Base-by-base conservation (phyloP, 169 alveolate genomes). In the Eimeria acervulina region DNA sequence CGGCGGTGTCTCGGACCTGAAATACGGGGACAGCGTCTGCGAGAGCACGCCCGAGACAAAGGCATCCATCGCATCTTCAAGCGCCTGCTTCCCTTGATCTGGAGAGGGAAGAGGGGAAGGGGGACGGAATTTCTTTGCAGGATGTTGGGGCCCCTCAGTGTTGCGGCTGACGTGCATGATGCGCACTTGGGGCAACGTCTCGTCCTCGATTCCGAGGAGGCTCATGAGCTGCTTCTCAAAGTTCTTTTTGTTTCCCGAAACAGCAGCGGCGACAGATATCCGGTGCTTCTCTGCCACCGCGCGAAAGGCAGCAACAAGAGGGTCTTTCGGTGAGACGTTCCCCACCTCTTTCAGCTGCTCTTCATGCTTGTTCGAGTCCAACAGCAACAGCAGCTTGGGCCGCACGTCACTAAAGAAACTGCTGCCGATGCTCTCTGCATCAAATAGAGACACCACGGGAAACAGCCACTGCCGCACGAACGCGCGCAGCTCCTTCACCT, bases 161-260 rank as follows among this genome's bases (percentile, higher is more conserved):
- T 63, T 66, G 47, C 80, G 90, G 55, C 80, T 81, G n/a, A 94
- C 89, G 26, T 59, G 59, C 94, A 94, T 83, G 63, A 84, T 47
- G 17, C 96, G 93, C 33, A 94, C 68, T 19, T 90, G 88, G 19
- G 96, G 96, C 23, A 83, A 81, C 31, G 61, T 15, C 23, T 84
- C 88, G 23, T 94, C 96, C 42, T 94, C 96, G 76, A 84, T 66
- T 4, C 96, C 96, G 8, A 94, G 47, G 70, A 94, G 81, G 19
- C 51, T 76, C 63, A 83, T 33, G n/a, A 94, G 70, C 61, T 84
- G 89, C 78, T 84, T 94, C 81, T 94, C 96, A 38, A 51, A 70
- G 44, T 80, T 66, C 59, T 61, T 47, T 31, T 72, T 94, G 70
- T 61, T 83, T 31, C 96, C 96, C 2, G 93, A 81, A 3, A 94